phyloP scores from a whole-genome alignment of 306 rosid genomes.

The Nissolia schottii region DNA sequence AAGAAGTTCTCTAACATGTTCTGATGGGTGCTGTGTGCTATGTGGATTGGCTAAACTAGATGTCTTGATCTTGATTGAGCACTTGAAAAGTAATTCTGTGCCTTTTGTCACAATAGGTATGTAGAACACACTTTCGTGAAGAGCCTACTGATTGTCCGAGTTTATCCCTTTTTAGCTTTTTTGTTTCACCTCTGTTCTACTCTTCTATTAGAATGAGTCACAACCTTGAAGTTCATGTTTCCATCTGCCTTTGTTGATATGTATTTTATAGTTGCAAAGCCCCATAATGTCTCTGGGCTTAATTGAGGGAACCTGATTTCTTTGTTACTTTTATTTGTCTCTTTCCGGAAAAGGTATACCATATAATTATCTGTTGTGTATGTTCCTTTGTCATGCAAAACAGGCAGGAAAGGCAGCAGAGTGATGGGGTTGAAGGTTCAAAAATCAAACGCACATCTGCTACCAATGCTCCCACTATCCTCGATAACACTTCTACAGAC shows the following conservation, averaged over 20 bases:
- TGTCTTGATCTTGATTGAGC: not conserved
- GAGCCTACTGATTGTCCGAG: not conserved
- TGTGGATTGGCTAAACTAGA: not conserved
- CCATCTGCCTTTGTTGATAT: slow-evolving; percentile 2
- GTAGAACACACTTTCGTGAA: not conserved
- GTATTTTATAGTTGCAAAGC: not conserved
- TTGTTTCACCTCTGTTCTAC: not conserved
- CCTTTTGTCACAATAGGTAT: not conserved
- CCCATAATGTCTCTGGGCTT: not conserved
- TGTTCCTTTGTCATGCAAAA: slow-evolving; percentile 24
- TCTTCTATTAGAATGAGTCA: not conserved
- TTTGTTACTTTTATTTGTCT: not conserved
- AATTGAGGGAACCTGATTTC: not conserved
- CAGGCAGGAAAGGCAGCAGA: slow-evolving; percentile 38
- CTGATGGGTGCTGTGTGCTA: slow-evolving; percentile 4
- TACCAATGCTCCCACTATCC: not conserved
- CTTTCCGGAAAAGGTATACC: not conserved
- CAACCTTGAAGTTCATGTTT: not conserved
- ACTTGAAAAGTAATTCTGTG: not conserved
- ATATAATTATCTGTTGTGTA: not conserved
- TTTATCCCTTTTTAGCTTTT: not conserved
- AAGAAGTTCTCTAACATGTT: no score
- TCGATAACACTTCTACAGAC: slow-evolving; percentile 3
- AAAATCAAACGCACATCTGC: not conserved
- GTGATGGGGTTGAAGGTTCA: slow-evolving; percentile 13